Evolutionary conservation across 345 rosid genomes (phyloP).

Genomic region (Tarenaya hassleriana): DNA sequence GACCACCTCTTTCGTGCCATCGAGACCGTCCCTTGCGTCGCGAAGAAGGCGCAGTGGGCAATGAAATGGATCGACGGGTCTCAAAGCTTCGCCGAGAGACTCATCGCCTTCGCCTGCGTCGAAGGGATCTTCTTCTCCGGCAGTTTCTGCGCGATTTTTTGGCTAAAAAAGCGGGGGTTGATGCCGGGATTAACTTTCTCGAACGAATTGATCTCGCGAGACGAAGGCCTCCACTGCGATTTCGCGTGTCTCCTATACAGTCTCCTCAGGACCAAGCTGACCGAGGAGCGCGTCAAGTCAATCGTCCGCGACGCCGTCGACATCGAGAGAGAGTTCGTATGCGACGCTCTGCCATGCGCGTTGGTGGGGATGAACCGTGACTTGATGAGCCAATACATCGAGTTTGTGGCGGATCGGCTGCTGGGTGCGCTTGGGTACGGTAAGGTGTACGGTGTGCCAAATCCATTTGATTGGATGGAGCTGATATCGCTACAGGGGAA

Average conservation of each 20-base stretch:
- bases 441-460: slow-evolving; percentile 48
- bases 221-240: slow-evolving; percentile 91
- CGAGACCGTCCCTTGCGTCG: slow-evolving; percentile 74
- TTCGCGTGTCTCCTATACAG: slow-evolving; percentile 77
- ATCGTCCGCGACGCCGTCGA: slow-evolving; percentile 74
- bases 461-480: slow-evolving; percentile 97
- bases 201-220: slow-evolving; percentile 86
- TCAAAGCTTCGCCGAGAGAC: slow-evolving; percentile 65
- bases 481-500: slow-evolving; percentile 78
- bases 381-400: slow-evolving; percentile 79
- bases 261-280: slow-evolving; percentile 41
- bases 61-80: slow-evolving; percentile 76
- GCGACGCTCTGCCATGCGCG: slow-evolving; percentile 86
- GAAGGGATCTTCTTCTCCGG: slow-evolving; percentile 97
- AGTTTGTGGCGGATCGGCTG: slow-evolving; percentile 77
- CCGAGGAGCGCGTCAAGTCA: slow-evolving; percentile 66
- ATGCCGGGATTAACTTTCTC: slow-evolving; percentile 95
- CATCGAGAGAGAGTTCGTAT: slow-evolving; percentile 87
- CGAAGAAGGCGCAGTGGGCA: slow-evolving; percentile 75
- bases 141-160: slow-evolving; percentile 82
- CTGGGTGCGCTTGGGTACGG: slow-evolving; percentile 64
- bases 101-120: slow-evolving; percentile 85
- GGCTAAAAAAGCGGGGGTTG: slow-evolving; percentile 86
- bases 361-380: slow-evolving; percentile 80
- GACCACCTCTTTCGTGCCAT: slow-evolving; percentile 57